Evolutionary conservation across 768 basidiomycete species (phyloP).

Genomic region (Sarcodon aspratus): DNA sequence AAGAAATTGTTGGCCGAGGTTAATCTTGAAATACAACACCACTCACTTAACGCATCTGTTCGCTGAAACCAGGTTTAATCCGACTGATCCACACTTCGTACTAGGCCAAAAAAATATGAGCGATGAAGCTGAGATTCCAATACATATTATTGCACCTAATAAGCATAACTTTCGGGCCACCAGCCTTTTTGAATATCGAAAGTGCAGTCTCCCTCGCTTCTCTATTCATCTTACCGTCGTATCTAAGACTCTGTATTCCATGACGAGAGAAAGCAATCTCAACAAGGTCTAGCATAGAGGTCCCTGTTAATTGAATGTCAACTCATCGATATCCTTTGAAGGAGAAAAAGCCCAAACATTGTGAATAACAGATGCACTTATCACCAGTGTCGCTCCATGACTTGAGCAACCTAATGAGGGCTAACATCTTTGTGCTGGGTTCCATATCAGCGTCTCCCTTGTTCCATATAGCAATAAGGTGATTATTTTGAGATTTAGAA

Average conservation of each 20-base stretch:
- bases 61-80: constrained; percentile 51
- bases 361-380: constrained; percentile 62
- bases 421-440: constrained; percentile 59
- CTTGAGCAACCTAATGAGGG: constrained; percentile 41
- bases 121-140: background rate
- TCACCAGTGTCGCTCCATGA: constrained; percentile 50
- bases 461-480: constrained; percentile 40
- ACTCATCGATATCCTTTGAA: background rate
- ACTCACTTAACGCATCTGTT: constrained; percentile 61
- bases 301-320: constrained; percentile 33
- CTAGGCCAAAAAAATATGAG: constrained; percentile 14
- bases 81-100: constrained; percentile 61
- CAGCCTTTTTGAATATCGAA: constrained; percentile 38
- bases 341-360: constrained; percentile 29
- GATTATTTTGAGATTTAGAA: constrained; percentile 10
- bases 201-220: constrained; percentile 37
- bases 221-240: constrained; percentile 61
- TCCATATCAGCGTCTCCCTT: constrained; percentile 51
- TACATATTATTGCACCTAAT: constrained; percentile 34
- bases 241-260: constrained; percentile 46
- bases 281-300: constrained; percentile 57
- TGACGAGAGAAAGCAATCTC: constrained; percentile 48
- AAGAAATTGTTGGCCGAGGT: background rate
- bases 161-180: constrained; percentile 52
- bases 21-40: background rate